phyloP scores from a whole-genome alignment of 257 asterid species.

The Handroanthus guayacan region DNA sequence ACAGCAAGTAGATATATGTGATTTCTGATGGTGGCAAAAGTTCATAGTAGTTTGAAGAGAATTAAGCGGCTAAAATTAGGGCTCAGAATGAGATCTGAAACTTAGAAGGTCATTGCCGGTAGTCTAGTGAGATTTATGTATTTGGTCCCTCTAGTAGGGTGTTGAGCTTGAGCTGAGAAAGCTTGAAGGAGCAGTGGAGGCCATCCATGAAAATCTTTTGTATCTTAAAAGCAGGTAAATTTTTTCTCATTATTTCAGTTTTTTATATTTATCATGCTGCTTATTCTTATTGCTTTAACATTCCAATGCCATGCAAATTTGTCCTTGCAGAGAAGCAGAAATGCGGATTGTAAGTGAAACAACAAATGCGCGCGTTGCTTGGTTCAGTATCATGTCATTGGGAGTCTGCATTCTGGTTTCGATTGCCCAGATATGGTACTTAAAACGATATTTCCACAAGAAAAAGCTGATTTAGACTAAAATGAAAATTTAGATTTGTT shows the following conservation, averaged over 20 bases:
- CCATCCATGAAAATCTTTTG: conserved; percentile 84
- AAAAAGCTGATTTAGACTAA: conserved; percentile 78
- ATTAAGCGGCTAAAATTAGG: not conserved
- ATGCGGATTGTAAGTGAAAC: conserved; percentile 79
- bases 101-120: not conserved
- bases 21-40: not conserved
- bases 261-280: not conserved
- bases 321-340: conserved; percentile 77
- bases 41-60: conserved; percentile 4
- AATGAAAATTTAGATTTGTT: conserved; percentile 21
- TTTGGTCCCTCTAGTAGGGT: conserved; percentile 57
- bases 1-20: not conserved
- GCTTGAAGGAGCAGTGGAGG: conserved; percentile 88
- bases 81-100: conserved; percentile 19
- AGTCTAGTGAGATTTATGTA: conserved; percentile 32
- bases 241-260: not conserved
- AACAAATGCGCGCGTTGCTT: conserved; percentile 84
- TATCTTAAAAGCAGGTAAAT: conserved; percentile 79
- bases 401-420: conserved; percentile 80
- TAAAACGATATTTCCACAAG: conserved; percentile 84
- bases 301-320: conserved; percentile 17
- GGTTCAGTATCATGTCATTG: conserved; percentile 84
- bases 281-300: not conserved
- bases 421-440: conserved; percentile 60
- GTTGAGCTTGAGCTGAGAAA: conserved; percentile 82